A percentile compares a stretch with the other conserved stretches of the same genome.
These are phyloP conservation scores for Thuidium tamariscinum DNA, from an alignment of 225 moss, liverwort and hornwort genomes.

Conservation along the genomic window DNA sequence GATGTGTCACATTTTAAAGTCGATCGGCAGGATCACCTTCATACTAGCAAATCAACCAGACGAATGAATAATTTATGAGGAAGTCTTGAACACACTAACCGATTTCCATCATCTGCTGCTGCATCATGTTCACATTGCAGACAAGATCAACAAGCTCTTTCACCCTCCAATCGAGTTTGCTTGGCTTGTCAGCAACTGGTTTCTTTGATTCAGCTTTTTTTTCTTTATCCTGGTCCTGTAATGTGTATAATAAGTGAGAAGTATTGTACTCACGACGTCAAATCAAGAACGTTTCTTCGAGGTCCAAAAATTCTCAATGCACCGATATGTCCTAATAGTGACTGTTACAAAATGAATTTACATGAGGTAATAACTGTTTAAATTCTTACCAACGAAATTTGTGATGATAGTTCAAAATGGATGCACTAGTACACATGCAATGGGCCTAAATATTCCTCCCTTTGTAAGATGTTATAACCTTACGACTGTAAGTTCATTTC, in stretches of 20 bases:
- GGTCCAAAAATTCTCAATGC: background rate
- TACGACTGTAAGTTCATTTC: too few species aligned
- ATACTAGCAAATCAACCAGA: background rate
- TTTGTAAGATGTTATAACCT: background rate
- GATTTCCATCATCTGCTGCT: slow-evolving; percentile 83
- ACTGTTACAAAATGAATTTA: background rate
- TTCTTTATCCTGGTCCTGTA: slow-evolving; percentile 5
- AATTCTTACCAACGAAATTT: too few species aligned
- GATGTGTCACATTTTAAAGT: background rate
- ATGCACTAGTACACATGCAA: too few species aligned
- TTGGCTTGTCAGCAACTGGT: slow-evolving; percentile 21
- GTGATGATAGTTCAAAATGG: too few species aligned
- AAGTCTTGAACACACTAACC: slow-evolving; percentile 39
- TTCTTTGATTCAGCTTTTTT: background rate
- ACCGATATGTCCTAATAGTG: background rate
- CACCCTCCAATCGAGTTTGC: slow-evolving; percentile 65
- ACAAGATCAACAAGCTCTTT: slow-evolving; percentile 56
- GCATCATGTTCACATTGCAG: slow-evolving; percentile 84
- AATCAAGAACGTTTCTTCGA: background rate
- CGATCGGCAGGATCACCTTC: background rate
- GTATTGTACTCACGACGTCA: too few species aligned
- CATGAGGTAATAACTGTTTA: too few species aligned
- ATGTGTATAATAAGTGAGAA: background rate
- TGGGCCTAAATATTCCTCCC: background rate
- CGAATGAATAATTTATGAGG: background rate